These are phyloP conservation scores for Coniochaeta sp. DNA, from an alignment of 2,329 filamentous ascomycete species.

Conservation along the genomic window DNA sequence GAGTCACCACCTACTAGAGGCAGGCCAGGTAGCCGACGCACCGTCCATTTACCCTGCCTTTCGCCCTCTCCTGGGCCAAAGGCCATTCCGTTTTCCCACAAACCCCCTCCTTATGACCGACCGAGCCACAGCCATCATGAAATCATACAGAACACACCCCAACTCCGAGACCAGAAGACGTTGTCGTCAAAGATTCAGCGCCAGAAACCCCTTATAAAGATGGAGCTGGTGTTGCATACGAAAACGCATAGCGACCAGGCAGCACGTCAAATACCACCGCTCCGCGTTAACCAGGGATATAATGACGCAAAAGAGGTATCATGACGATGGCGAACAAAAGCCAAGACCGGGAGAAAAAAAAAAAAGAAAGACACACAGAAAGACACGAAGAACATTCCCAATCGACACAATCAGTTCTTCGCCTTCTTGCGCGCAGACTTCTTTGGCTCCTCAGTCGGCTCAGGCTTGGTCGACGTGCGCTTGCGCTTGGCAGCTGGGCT, in stretches of 20 bases:
- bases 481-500: constrained; percentile 60
- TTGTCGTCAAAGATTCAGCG: not conserved
- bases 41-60: not conserved
- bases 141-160: not conserved
- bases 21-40: no score
- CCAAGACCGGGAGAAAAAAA: not conserved
- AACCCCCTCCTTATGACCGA: not conserved
- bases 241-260: not conserved
- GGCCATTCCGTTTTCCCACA: not conserved
- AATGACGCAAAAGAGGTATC: not conserved
- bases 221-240: not conserved
- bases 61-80: not conserved
- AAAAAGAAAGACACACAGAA: not conserved
- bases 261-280: not conserved
- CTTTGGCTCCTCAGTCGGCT: constrained; percentile 47
- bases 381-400: not conserved
- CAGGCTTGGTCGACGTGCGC: constrained; percentile 48
- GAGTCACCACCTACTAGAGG: no score
- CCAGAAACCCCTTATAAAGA: not conserved
- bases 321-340: not conserved
- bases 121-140: not conserved
- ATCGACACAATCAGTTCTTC: constrained; percentile 19
- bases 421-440: constrained; percentile 54
- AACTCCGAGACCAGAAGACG: not conserved
- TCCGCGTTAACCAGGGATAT: not conserved